Conservation (phyloP, 1,284 basidiomycete species). For the Ganoderma multipileum region DNA sequence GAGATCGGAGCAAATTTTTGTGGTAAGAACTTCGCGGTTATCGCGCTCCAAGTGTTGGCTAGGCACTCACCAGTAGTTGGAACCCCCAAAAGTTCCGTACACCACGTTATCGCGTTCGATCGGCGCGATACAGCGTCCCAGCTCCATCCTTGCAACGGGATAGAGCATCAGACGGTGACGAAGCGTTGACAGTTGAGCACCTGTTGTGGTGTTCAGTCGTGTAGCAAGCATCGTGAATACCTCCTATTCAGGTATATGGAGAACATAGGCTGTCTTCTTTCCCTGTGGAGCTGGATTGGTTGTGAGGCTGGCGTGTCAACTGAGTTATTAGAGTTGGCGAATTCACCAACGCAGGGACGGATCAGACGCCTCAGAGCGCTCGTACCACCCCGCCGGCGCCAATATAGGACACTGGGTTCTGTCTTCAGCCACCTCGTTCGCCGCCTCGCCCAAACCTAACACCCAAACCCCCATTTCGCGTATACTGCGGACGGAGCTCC, state of each 20-base stretch:
- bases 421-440: background rate
- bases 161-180: background rate
- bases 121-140: background rate
- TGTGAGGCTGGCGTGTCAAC: background rate
- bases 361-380: background rate
- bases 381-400: background rate
- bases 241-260: background rate
- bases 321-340: background rate
- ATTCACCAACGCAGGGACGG: background rate
- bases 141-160: background rate
- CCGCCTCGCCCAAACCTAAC: background rate
- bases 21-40: background rate
- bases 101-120: conserved; percentile 1
- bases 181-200: background rate
- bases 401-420: background rate
- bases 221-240: background rate
- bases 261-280: background rate
- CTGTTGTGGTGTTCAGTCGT: background rate
- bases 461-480: conserved; percentile 1
- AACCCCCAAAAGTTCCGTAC: background rate
- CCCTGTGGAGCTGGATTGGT: background rate
- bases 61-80: background rate
- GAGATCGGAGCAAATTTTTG: background rate
- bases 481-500: conserved; percentile 8
- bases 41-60: background rate